phyloP scores from a whole-genome alignment of 2,329 filamentous ascomycete species.

The Madurella fahalii region DNA sequence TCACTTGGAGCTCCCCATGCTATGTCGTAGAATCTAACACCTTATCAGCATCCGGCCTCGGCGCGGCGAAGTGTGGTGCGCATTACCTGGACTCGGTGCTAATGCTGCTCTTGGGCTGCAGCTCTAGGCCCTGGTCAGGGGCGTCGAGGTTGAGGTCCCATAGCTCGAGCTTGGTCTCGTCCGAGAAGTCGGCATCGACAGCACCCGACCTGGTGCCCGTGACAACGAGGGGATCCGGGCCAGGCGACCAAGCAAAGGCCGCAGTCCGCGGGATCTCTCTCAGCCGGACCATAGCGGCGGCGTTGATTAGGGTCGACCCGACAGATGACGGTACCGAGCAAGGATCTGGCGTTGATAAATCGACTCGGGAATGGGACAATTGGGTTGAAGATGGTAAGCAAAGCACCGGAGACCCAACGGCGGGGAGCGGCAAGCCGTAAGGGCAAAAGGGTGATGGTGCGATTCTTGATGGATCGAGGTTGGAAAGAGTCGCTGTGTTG shows the following conservation, averaged over 20 bases:
- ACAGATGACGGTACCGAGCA: neutral
- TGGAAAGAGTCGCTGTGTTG: constrained; percentile 23
- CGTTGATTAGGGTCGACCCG: neutral
- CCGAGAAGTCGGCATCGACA: constrained; percentile 95
- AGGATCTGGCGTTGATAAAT: neutral
- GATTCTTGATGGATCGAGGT: constrained; percentile 9
- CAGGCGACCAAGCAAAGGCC: constrained; percentile 94
- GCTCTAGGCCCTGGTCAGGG: constrained; percentile 70
- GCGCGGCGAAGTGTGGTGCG: neutral
- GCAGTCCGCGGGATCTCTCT: constrained; percentile 95
- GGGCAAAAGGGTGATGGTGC: constrained; percentile 9
- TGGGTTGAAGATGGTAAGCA: constrained; percentile 2
- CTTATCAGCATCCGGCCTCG: constrained; percentile 8
- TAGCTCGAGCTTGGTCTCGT: constrained; percentile 91
- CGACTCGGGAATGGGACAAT: constrained; percentile 6
- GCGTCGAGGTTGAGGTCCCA: constrained; percentile 89
- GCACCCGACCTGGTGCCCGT: constrained; percentile 94
- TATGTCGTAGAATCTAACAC: constrained; percentile 84
- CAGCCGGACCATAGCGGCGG: constrained; percentile 76
- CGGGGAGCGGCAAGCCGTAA: constrained; percentile 12
- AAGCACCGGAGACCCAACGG: constrained; percentile 19
- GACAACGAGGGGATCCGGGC: constrained; percentile 73
- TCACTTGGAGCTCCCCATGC: constrained; percentile 84
- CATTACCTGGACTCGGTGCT: constrained; percentile 81
- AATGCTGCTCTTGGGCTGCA: constrained; percentile 80